A percentile compares a stretch with the other conserved stretches of the same genome.
Conservation (phyloP, 106 monocot species). For the Dioscorea dumetorum region DNA sequence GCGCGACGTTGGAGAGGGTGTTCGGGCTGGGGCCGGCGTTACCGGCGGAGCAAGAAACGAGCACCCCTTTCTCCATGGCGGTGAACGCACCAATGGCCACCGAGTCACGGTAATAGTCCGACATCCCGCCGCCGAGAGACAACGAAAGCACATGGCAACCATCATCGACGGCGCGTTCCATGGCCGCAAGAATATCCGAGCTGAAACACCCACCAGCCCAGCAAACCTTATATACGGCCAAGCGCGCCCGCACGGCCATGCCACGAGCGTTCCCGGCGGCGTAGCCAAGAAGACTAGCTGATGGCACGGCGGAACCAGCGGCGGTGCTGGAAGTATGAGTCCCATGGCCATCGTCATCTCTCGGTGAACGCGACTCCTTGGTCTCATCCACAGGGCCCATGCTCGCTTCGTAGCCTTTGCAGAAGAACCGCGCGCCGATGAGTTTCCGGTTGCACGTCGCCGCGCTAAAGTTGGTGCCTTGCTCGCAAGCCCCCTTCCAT, state of each 20-base stretch:
- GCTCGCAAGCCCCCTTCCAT: slow-evolving; percentile 80
- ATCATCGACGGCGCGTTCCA: slow-evolving; percentile 79
- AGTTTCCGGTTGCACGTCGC: slow-evolving; percentile 85
- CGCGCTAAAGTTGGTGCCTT: slow-evolving; percentile 49
- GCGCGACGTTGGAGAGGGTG: slow-evolving; percentile 79
- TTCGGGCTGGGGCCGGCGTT: slow-evolving; percentile 67
- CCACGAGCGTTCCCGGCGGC: slow-evolving; percentile 85
- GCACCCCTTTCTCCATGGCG: slow-evolving; percentile 80
- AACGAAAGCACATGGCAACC: slow-evolving; percentile 83
- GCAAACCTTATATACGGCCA: slow-evolving; percentile 96
- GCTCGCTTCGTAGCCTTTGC: slow-evolving; percentile 77
- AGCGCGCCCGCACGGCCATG: slow-evolving; percentile 59
- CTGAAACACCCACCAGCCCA: slow-evolving; percentile 94
- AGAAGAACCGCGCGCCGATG: slow-evolving; percentile 82
- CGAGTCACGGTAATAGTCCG: slow-evolving; percentile 81
- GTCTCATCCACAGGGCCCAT: slow-evolving; percentile 71
- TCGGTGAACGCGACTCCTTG: slow-evolving; percentile 66
- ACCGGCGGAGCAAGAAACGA: slow-evolving; percentile 93
- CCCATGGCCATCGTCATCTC: slow-evolving; percentile 93
- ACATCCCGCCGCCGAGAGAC: slow-evolving; percentile 81
- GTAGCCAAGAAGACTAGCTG: slow-evolving; percentile 68
- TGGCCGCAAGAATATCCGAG: slow-evolving; percentile 85
- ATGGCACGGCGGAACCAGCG: slow-evolving; percentile 55
- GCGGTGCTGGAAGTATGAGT: slow-evolving; percentile 90
- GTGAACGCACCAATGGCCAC: slow-evolving; percentile 81